These are phyloP conservation scores for Cladosporium sp. DNA, from an alignment of 2,329 filamentous ascomycete species.

Conservation along the genomic window DNA sequence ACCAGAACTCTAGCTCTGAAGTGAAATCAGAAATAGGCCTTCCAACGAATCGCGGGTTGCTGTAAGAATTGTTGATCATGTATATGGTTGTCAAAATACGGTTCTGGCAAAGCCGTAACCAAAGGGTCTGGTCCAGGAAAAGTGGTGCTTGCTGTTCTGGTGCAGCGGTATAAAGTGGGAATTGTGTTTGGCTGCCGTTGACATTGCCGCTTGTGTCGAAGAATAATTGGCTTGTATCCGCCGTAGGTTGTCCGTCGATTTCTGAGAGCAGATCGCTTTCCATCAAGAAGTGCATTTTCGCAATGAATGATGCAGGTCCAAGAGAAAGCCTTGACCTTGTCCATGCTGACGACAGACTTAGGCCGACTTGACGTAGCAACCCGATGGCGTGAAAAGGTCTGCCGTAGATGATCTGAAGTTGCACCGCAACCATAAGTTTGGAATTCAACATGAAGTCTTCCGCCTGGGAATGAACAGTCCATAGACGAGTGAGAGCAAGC, in stretches of 20 bases:
- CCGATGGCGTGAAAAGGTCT: conserved; percentile 16
- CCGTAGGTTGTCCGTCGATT: conserved; percentile 17
- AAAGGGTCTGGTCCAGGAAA: conserved; percentile 18
- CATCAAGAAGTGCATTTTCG: conserved; percentile 20
- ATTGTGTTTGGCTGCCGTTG: conserved; percentile 18
- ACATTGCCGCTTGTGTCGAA: conserved; percentile 20
- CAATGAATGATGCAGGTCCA: conserved; percentile 14
- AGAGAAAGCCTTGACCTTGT: conserved; percentile 18
- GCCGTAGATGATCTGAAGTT: conserved; percentile 18
- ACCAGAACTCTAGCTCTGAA: conserved; percentile 19
- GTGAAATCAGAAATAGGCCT: conserved; percentile 19
- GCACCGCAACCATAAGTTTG: conserved; percentile 18
- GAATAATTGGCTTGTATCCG: conserved; percentile 10
- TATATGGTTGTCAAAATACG: conserved; percentile 19
- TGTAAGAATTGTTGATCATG: conserved; percentile 21
- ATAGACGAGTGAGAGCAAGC: conserved; percentile 15
- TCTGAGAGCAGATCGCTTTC: conserved; percentile 19
- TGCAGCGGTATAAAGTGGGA: conserved; percentile 15
- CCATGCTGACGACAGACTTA: conserved; percentile 16
- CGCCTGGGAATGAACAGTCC: conserved; percentile 18
- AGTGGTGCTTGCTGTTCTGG: conserved; percentile 19
- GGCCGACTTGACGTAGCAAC: conserved; percentile 13
- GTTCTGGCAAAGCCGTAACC: conserved; percentile 18
- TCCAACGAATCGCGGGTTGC: conserved; percentile 16
- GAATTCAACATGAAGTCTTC: conserved; percentile 18